Percentiles rank a stretch among this genome's conserved stretches.
phyloP scores from a whole-genome alignment of 495 filamentous ascomycete species.

The Neurospora cerealis region DNA sequence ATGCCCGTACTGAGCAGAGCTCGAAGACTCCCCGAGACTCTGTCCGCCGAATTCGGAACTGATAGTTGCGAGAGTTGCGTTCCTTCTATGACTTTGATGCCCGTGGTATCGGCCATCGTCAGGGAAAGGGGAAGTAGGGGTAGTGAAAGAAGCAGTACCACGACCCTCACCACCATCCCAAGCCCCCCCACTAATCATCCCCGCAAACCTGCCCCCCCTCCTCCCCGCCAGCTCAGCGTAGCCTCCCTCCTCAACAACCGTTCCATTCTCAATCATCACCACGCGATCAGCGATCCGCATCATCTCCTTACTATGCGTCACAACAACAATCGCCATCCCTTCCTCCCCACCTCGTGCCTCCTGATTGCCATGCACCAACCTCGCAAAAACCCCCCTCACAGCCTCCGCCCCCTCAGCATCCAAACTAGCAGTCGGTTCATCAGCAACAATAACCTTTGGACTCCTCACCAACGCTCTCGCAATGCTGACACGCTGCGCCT shows the following conservation, averaged over 20 bases:
- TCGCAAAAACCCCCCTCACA: constrained; percentile 45
- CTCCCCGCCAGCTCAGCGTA: constrained; percentile 42
- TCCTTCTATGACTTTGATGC: neutral
- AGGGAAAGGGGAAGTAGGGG: no score
- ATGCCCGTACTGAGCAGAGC: neutral
- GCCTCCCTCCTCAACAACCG: constrained; percentile 53
- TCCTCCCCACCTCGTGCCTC: no score
- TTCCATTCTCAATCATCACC: constrained; percentile 61
- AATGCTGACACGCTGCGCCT: constrained; percentile 74
- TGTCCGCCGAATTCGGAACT: neutral
- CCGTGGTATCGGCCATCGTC: no score
- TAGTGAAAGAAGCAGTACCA: no score
- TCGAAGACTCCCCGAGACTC: neutral
- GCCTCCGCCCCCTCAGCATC: constrained; percentile 60
- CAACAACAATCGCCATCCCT: constrained; percentile 46
- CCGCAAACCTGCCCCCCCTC: constrained; percentile 23
- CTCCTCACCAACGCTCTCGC: constrained; percentile 65
- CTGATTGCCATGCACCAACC: neutral
- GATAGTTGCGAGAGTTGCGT: neutral
- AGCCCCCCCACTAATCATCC: constrained; percentile 17
- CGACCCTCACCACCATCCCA: constrained; percentile 1
- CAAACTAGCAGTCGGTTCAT: constrained; percentile 79
- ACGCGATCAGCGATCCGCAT: constrained; percentile 67
- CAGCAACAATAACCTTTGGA: constrained; percentile 66
- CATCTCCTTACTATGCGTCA: constrained; percentile 77